Evolutionary conservation across 139 green algal species (phyloP), one percentile per base, ranked within the genome.

Genomic region (Choricystis sp.): DNA sequence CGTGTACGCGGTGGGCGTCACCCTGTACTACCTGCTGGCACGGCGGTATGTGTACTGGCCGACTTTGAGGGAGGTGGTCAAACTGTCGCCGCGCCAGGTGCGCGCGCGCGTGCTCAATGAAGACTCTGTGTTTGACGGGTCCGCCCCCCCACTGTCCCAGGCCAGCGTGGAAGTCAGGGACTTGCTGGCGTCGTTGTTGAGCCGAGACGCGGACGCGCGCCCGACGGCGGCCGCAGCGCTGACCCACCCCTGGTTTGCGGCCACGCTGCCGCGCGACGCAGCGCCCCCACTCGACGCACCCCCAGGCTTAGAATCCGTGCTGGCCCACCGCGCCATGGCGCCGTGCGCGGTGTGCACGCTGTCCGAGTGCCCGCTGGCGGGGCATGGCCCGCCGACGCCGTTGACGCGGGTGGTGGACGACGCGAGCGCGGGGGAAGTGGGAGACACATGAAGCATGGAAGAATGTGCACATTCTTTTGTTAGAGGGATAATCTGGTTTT

Each of bases 1-100:
- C 71, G 77, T 74, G 4, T 93, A 83, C 83, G 84, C 80, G 4
- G 74, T 89, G 65, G 86, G 86, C 0, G 75, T 92, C 19, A 73
- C 92, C 48, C 82, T 80, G 2, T 91, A 87, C 65, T 85, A 94
- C 73, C 79, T 92, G 56, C 73, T 86, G 23, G 74, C 83, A 26
- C 85, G 86, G 2, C 64, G 71, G 59, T 52, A 52, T 16, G 9
- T 16, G 40, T 52, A 16, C 9, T 52, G 40, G 40, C 40, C 40
- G 40, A 52, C 40, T 9, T 16, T 52, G 9, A 16, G 9, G 9
- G 40, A 52, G 40, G 40, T 52, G 40, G 9, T 52, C 9, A 52
- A 9, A 16, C 40, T 52, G 9, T 52, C 40, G 40, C 40, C 40
- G 9, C 40, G 40, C 9, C 16, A 9, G 9, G 40, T 52, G 40